Conservation (phyloP, 164 flowering plant genomes). For the Tinospora cordifolia region DNA sequence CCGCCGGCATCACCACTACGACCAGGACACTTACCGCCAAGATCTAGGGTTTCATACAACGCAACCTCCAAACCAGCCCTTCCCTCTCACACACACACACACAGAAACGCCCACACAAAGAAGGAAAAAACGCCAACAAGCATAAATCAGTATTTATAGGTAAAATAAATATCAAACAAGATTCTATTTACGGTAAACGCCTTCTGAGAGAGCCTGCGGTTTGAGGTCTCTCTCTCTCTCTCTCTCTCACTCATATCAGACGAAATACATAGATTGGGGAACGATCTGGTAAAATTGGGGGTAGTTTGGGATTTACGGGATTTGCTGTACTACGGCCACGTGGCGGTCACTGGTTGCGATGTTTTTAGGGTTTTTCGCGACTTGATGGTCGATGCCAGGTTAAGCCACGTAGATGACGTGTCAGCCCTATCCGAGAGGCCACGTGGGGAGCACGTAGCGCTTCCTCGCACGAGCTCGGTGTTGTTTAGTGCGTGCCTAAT, state of each 20-base stretch:
- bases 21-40: constrained; percentile 17
- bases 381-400: neutral
- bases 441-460: neutral
- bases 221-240: no score
- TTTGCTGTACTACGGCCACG: constrained; percentile 15
- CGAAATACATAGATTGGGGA: neutral
- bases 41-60: constrained; percentile 2
- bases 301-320: neutral
- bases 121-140: neutral
- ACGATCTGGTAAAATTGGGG: neutral
- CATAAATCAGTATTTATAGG: neutral
- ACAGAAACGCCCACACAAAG: neutral
- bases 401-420: constrained; percentile 18
- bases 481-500: no score
- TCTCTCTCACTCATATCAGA: no score
- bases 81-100: neutral
- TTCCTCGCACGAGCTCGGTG: no score
- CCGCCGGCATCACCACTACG: constrained; percentile 9
- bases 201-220: neutral
- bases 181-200: constrained; percentile 6
- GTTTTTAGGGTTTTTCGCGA: constrained; percentile 9
- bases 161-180: neutral
- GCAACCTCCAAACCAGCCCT: no score
- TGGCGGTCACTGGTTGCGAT: constrained; percentile 14
- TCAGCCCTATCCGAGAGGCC: constrained; percentile 17